Base-by-base conservation (phyloP, 2,329 filamentous ascomycete genomes). In the Sporothrix globosa region DNA sequence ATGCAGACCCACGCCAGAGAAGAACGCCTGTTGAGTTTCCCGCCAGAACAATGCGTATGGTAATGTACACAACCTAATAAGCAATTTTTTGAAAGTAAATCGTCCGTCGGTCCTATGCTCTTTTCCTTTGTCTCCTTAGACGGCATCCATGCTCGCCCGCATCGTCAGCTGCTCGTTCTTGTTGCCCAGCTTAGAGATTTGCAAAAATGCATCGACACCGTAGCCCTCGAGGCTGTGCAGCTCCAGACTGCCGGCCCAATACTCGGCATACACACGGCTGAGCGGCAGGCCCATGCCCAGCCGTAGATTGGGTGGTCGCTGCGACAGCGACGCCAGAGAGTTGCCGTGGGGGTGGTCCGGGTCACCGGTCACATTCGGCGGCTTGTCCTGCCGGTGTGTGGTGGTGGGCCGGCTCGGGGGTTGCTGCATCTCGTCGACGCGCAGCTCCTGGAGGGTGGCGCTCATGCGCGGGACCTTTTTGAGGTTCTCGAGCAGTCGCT, bases 121-220 rank as follows among this genome's bases (percentile, higher is more conserved):
- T 9, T 34, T 34, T 6, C 9, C 58, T 19, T 0, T 5, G 3
- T 17, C 30, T 9, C 50, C 24, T 67, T 83, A 92, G 14, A 94
- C 87, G 24, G 91, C 90, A 79, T 94, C 91, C 84, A 94, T 92
- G 74, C 86, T 88, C 34, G 91, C 91, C 76, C 91, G 84, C 39
- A 88, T 93, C 2, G 87, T 93, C 73, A 99, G 84, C 80, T 97
- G 93, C 83, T 99, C 96, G 77, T 98, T 97, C 84, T 97, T 97
- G 79, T 99, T 99, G 24, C 96, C 96, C 70, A 99, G 84, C 79
- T 97, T 96, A 5, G 93, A 97, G 72, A 99, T 97, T 78, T 98
- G 94, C 73, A 99, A 81, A 77, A 99, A 99, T 0, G 92, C 94
- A 82, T 99, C 96, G 7, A 96, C 93, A 17, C 96, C 96, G 78